Conservation (phyloP, 805 yeast genomes). For the Wickerhamomyces queroliae region DNA sequence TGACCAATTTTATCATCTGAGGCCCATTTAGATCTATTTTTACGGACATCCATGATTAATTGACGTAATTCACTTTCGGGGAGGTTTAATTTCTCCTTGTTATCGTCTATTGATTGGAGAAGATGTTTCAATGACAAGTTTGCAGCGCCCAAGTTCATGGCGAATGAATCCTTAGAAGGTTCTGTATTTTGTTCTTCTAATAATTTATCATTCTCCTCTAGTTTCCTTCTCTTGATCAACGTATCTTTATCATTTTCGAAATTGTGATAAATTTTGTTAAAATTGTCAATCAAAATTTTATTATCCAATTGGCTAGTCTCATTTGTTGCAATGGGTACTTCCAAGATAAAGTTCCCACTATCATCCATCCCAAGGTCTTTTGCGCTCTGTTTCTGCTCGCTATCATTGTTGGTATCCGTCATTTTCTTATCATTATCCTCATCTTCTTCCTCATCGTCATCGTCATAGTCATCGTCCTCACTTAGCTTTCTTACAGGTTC, state of each 20-base stretch:
- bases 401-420: slow-evolving; percentile 7
- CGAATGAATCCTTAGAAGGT: slow-evolving; percentile 22
- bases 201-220: slow-evolving; percentile 77
- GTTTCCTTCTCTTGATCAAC: slow-evolving; percentile 62
- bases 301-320: slow-evolving; percentile 28
- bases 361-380: slow-evolving; percentile 12
- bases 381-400: slow-evolving; percentile 11
- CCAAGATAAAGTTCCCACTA: slow-evolving; percentile 22
- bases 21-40: slow-evolving; percentile 96
- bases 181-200: slow-evolving; percentile 24
- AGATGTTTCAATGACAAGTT: slow-evolving; percentile 76
- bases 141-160: slow-evolving; percentile 63
- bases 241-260: slow-evolving; percentile 76
- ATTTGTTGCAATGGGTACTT: slow-evolving; percentile 28
- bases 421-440: slow-evolving; percentile 6
- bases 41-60: slow-evolving; percentile 86
- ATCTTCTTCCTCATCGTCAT: slow-evolving; percentile 20
- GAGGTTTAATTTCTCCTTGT: slow-evolving; percentile 67
- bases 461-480: slow-evolving; percentile 23
- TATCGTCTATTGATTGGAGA: slow-evolving; percentile 68
- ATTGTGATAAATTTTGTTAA: slow-evolving; percentile 68
- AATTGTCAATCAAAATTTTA: slow-evolving; percentile 44
- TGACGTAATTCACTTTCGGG: slow-evolving; percentile 81
- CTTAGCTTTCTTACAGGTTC: slow-evolving; percentile 11
- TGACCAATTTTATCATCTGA: slow-evolving; percentile 94